Percentiles rank a stretch among this genome's conserved stretches.
Evolutionary conservation across 164 flowering plant species (phyloP).

Genomic region (Umbilicus rupestris): DNA sequence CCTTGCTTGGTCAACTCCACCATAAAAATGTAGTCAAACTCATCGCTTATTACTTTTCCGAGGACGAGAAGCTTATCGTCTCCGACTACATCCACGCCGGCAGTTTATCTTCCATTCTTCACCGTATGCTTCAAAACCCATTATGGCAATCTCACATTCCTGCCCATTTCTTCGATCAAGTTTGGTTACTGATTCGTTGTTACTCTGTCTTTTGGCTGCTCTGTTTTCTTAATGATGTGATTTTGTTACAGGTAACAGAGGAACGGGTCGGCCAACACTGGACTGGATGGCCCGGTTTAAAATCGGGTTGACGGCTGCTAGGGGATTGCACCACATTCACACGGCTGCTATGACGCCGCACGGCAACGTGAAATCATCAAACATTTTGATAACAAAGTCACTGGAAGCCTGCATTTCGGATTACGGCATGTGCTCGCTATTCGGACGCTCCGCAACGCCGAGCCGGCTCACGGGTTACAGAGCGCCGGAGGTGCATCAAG

Average conservation of each 20-base stretch:
- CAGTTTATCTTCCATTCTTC: constrained; percentile 84
- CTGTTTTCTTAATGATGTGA: background rate
- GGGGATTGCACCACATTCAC: constrained; percentile 78
- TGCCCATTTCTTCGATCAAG: background rate
- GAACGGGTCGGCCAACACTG: constrained; percentile 77
- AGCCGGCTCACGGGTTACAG: constrained; percentile 86
- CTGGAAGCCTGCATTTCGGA: constrained; percentile 58
- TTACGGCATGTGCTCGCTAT: constrained; percentile 66
- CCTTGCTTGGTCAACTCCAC: constrained; percentile 55
- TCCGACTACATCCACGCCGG: constrained; percentile 77
- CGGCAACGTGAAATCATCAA: constrained; percentile 92
- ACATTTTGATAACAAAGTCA: constrained; percentile 62
- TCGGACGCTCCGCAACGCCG: constrained; percentile 39
- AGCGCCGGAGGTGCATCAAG: constrained; percentile 75
- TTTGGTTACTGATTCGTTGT: background rate
- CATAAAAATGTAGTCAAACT: constrained; percentile 74
- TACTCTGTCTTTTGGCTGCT: background rate
- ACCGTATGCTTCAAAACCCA: constrained; percentile 31
- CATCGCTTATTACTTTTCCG: constrained; percentile 79
- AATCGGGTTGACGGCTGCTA: constrained; percentile 56
- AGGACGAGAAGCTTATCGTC: constrained; percentile 89
- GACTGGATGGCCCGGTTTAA: constrained; percentile 87
- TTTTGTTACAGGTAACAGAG: constrained; percentile 64
- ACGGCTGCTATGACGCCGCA: constrained; percentile 50
- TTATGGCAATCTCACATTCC: background rate